Evolutionary conservation across 306 rosid species (phyloP), one percentile per base, ranked within the genome.

Genomic region (Rosa persica): DNA sequence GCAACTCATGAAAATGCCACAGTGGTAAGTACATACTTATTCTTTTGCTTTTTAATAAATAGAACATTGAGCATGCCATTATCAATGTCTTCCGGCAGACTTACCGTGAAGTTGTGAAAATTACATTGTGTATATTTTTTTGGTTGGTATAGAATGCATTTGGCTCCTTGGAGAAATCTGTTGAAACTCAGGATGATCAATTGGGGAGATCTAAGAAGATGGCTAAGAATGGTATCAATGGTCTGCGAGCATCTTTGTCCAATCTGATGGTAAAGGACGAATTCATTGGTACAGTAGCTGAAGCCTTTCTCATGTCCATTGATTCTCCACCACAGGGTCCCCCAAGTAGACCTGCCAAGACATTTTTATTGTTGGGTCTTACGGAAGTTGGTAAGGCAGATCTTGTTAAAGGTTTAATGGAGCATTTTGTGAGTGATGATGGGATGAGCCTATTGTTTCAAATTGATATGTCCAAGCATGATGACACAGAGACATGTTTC

Each of bases 281-380:
- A 23, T 70, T 70, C 58, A 46, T 70, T 70, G 58, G 58, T 70
- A 47, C 12, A 43, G 39, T 70, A 70, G 74, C 58, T 70, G 54
- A 25, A 22, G 17, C 38, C 9, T n/a, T 46, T 23, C 74, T 23
- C 4, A 12, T 12, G 22, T 47, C 57, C 23, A 46, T 70, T 11
- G 5, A 27, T 43, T 11, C 0, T 0, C 17, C n/a, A 2, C 36
- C 16, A 22, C 19, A 6, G 20, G 19, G 46, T 44, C 42, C 30
- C 42, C 68, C 40, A 27, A 30, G 42, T 62, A 16, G 57, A 22
- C 57, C 74, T 70, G 36, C 54, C 20, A 44, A 46, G 48, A 44
- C 57, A n/a, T 70, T 44, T 70, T 70, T 44, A 36, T 22, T 70
- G 19, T 30, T 70, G 5, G 58, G 57, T 70, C 74, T 70, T 25